Evolutionary conservation across 2,329 filamentous ascomycete genomes (phyloP), one percentile per base, ranked within the genome.

Genomic region (Diaporthe australafricana): DNA sequence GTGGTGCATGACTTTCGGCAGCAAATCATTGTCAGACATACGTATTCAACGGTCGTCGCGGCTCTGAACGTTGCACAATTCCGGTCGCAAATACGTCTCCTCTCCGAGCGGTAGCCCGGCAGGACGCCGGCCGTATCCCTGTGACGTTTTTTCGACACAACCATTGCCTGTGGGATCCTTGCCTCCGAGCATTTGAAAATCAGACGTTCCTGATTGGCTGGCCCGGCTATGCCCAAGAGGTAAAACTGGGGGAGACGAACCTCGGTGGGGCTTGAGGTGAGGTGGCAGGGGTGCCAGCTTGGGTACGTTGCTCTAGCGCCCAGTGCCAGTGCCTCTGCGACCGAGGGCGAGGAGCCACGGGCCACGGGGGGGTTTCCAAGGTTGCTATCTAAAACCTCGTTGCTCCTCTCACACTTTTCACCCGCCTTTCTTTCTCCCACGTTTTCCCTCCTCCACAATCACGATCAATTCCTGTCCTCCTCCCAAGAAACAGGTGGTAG

Each of bases 311-410:
- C 62, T 50, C 52, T 60, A 69, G 62, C 56, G 72, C 62, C 40
- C 62, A 65, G 48, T 62, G 68, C 68, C 71, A 70, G 45, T 63
- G 65, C 53, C 55, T 45, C 25, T 53, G 27, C 50, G 17, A 32
- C 45, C 57, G 70, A 52, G 62, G 69, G 67, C 70, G 71, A 72
- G 71, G 71, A 65, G 72, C 62, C 70, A 71, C 65, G 68, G 60
- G 69, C 69, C 66, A 67, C 42, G 27, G 25, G 48, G 17, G 35
- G 57, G 42, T 47, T 70, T 67, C 52, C 62, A 56, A 48, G 38
- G 71, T 56, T 71, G 71, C 68, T 42, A 73, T 70, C 72, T 72
- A 73, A 73, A 73, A 73, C 72, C 69, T 74, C 70, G 65, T 42
- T 48, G 32, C 63, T 73, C 50, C 68, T 72, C 72, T 66, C 73